Conservation (phyloP, 2,329 filamentous ascomycete species). For the Cyphellophora attinorum region DNA sequence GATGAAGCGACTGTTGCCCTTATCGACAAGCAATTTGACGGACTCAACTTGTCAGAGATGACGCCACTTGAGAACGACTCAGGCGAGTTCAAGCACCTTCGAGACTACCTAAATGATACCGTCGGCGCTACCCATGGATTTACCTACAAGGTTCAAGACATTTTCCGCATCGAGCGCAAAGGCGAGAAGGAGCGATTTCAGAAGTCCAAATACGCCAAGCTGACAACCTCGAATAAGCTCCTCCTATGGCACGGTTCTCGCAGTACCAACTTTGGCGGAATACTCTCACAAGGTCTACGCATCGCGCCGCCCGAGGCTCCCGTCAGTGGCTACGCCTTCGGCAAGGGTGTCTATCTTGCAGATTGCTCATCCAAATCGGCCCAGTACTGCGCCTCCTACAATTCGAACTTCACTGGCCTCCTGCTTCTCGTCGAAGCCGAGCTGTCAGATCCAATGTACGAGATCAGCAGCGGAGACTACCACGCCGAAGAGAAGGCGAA, state of each 20-base stretch:
- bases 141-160: slow-evolving; percentile 49
- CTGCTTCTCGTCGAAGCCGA: slow-evolving; percentile 78
- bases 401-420: slow-evolving; percentile 60
- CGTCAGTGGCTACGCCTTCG: slow-evolving; percentile 75
- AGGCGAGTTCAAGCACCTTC: slow-evolving; percentile 56
- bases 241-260: slow-evolving; percentile 84
- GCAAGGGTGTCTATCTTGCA: slow-evolving; percentile 79
- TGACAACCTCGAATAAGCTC: slow-evolving; percentile 51
- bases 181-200: slow-evolving; percentile 64
- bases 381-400: slow-evolving; percentile 58
- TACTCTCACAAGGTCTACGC: slow-evolving; percentile 77
- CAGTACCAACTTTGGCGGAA: slow-evolving; percentile 76
- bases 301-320: slow-evolving; percentile 75
- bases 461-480: slow-evolving; percentile 49
- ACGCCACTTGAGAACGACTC: slow-evolving; percentile 50
- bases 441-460: slow-evolving; percentile 64
- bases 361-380: slow-evolving; percentile 79
- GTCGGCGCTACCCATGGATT: slow-evolving; percentile 57
- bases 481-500: slow-evolving; percentile 56
- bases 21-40: slow-evolving; percentile 63
- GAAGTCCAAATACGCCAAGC: slow-evolving; percentile 41
- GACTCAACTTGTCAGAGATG: slow-evolving; percentile 68
- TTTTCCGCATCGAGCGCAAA: slow-evolving; percentile 71
- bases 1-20: slow-evolving; percentile 46
- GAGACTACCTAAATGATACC: slow-evolving; percentile 57